These are phyloP conservation scores for Kodamaea ohmeri DNA, from an alignment of 1,139 yeast genomes.

Conservation along the genomic window DNA sequence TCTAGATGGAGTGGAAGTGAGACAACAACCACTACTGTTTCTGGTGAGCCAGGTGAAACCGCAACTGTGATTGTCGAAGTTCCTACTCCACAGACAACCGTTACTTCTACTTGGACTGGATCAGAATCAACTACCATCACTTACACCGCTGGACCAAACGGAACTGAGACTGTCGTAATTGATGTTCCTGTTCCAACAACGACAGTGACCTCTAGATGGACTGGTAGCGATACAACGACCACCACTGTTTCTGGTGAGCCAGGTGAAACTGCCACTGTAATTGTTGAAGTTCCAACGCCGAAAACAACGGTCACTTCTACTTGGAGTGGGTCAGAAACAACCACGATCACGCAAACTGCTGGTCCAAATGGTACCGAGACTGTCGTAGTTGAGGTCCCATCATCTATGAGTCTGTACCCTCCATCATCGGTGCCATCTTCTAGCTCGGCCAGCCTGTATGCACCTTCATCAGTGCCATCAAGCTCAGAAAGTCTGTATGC, in stretches of 20 bases:
- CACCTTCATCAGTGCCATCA: constrained; percentile 12
- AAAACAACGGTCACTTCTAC: constrained; percentile 11
- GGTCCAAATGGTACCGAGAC: not conserved
- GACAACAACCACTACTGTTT: constrained; percentile 1
- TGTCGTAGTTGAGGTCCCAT: constrained; percentile 13
- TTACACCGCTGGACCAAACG: not conserved
- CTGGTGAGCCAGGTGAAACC: not conserved
- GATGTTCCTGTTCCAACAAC: not conserved
- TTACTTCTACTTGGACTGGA: not conserved
- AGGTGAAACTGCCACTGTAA: constrained; percentile 6
- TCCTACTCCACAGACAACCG: not conserved
- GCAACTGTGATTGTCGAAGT: not conserved
- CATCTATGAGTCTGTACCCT: constrained; percentile 6
- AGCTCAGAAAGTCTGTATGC: constrained; percentile 8
- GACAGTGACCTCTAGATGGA: not conserved
- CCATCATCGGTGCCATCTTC: not conserved
- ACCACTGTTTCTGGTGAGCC: constrained; percentile 7
- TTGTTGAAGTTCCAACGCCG: constrained; percentile 10
- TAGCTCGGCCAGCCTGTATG: not conserved
- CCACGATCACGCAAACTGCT: not conserved
- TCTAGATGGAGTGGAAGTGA: not conserved
- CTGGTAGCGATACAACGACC: constrained; percentile 2
- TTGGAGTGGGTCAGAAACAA: constrained; percentile 7
- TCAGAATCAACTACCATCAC: not conserved
- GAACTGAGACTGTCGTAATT: not conserved